Evolutionary conservation across 192 early-diverging fungal genomes (phyloP), one percentile per base, ranked within the genome.

Genomic region (Coemansia sp.): DNA sequence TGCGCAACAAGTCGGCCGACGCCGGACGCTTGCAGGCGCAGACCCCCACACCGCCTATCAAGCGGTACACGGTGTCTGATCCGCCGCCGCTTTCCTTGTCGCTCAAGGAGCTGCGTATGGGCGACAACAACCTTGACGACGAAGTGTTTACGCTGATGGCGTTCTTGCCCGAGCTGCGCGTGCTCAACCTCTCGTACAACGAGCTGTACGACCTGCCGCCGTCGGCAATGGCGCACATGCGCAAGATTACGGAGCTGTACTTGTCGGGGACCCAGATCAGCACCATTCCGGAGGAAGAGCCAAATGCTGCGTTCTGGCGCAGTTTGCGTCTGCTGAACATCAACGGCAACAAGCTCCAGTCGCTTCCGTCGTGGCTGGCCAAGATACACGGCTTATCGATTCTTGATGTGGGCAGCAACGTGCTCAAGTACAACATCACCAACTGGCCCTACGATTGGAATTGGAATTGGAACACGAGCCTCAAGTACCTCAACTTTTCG

Each of bases 391-490:
- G 87, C 23, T 80, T 96, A 36, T 63, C 85, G 4, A 88, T 88
- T n/a, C 76, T 96, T 13, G 94, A 96, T 75, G 89, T 93, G 9
- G 92, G 94, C 40, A 91, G 89, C 71, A 94, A 96, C 60, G 84
- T 87, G 31, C 82, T 96, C 48, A 93, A 93, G 81, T 96, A 95
- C 74, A 96, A 96, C 67, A 93, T 95, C 60, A 87, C 91, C 39
- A 96, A 96, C 74, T 96, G 93, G 93, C 92, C 90, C 13, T 95
- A 92, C 71, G 94, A 96, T 68, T 96, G 94, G 94, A 96, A 96
- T 69, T 96, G 94, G 92, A 95, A 93, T 70, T 94, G 93, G 92
- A 96, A 96, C 66, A 76, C 92, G 34, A 89, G 90, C 14, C 85
- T 96, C 18, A 90, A 90, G 70, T 96, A 94, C 53, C 85, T 96